phyloP scores from a whole-genome alignment of 2,329 filamentous ascomycete genomes.

The Zelopaecilomyces penicillatus region DNA sequence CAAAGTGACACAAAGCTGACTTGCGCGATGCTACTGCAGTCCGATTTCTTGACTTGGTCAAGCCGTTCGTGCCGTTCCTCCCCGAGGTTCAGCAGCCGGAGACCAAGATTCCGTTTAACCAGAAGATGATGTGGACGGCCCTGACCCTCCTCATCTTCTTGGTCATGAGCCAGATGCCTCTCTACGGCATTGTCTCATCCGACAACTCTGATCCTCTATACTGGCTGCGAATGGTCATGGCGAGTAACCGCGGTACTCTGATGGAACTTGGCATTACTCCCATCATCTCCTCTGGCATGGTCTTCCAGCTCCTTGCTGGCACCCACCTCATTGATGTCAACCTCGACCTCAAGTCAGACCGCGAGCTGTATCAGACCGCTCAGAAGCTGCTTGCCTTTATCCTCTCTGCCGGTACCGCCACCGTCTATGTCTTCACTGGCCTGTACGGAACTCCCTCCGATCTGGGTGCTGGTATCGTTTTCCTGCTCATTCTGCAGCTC shows the following conservation, averaged over 20 bases:
- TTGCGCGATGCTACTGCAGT: constrained; percentile 45
- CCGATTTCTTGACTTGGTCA: constrained; percentile 98
- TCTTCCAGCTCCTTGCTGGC: constrained; percentile 98
- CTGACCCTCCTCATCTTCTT: constrained; percentile 96
- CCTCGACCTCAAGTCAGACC: constrained; percentile 98
- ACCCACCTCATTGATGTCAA: constrained; percentile 99
- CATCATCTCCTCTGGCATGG: constrained; percentile 99
- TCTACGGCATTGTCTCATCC: constrained; percentile 98
- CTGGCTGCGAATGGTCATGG: constrained; percentile 99
- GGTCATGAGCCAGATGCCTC: constrained; percentile 99
- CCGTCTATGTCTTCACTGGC: constrained; percentile 95
- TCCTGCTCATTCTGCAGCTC: constrained; percentile 95
- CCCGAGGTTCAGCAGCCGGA: constrained; percentile 98
- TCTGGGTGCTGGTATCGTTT: constrained; percentile 94
- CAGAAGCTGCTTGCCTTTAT: constrained; percentile 99
- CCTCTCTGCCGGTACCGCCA: constrained; percentile 92
- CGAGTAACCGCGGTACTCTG: constrained; percentile 91
- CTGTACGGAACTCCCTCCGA: constrained; percentile 96
- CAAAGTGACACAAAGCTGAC: constrained; percentile 19
- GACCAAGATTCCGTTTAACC: constrained; percentile 98
- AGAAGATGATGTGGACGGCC: constrained; percentile 93
- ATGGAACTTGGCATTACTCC: constrained; percentile 97
- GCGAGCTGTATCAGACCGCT: constrained; percentile 98
- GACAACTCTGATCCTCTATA: constrained; percentile 97
- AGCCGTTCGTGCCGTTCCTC: constrained; percentile 98